Conservation (phyloP, 2,329 filamentous ascomycete species). For the Fusarium sp. region DNA sequence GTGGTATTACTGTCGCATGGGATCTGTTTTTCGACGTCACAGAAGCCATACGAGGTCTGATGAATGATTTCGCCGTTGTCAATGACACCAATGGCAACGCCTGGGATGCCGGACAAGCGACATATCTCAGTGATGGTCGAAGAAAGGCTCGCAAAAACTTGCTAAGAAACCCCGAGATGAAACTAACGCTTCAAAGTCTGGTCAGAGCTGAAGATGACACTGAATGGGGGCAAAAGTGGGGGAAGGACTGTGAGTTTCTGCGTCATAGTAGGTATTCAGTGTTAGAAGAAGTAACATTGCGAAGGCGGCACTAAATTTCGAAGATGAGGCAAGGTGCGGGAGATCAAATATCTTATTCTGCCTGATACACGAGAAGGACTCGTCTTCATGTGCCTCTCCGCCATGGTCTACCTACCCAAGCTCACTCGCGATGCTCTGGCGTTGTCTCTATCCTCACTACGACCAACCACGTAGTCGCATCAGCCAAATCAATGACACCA, state of each 20-base stretch:
- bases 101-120: not conserved
- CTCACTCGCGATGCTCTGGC: not conserved
- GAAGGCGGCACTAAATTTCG: no score
- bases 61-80: not conserved
- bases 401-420: not conserved
- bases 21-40: not conserved
- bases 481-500: slow-evolving; percentile 42
- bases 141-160: not conserved
- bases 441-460: slow-evolving; percentile 33
- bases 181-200: not conserved
- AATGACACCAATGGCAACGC: not conserved
- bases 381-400: not conserved
- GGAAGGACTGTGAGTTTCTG: no score
- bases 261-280: no score
- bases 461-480: slow-evolving; percentile 53
- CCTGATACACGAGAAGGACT: not conserved
- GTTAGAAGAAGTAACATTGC: no score
- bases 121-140: not conserved
- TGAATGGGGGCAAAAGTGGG: not conserved
- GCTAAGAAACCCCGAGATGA: no score
- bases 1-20: not conserved
- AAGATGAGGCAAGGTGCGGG: no score
- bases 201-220: not conserved
- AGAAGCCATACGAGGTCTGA: not conserved
- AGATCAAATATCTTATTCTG: not conserved